A percentile compares a stretch with the other conserved stretches of the same genome.
phyloP scores from a whole-genome alignment of 805 yeast genomes.

The Candida namnaoensis region DNA sequence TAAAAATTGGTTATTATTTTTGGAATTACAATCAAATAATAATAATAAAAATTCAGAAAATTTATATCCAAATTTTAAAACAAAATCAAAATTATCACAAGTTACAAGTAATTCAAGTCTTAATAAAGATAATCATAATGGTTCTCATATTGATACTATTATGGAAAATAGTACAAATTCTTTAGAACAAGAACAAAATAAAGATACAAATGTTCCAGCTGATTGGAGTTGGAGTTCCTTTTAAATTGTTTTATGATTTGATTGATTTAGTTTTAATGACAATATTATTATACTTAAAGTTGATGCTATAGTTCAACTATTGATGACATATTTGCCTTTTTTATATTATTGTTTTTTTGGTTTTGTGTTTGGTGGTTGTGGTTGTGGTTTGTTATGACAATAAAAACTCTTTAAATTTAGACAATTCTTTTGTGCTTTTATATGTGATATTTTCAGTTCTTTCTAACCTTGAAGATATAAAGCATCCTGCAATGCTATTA shows the following conservation, averaged over 20 bases:
- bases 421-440: no score
- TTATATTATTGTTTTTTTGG: no score
- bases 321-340: no score
- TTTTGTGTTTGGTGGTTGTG: no score
- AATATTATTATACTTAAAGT: no score
- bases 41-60: background rate
- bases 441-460: no score
- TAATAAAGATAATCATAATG: background rate
- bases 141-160: background rate
- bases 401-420: no score
- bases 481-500: no score
- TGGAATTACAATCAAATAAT: conserved; percentile 14
- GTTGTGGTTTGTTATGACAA: no score
- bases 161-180: background rate
- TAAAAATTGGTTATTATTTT: conserved; percentile 36
- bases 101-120: background rate
- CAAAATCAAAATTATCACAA: background rate
- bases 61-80: conserved; percentile 8
- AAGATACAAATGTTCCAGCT: conserved; percentile 37
- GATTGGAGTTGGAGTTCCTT: conserved; percentile 64
- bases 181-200: conserved; percentile 1
- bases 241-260: conserved; percentile 10
- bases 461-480: no score
- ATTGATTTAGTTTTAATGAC: no score
- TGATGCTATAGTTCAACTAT: no score